Base-by-base conservation (phyloP, 805 yeast species). In the Kodamaea sagamina region DNA sequence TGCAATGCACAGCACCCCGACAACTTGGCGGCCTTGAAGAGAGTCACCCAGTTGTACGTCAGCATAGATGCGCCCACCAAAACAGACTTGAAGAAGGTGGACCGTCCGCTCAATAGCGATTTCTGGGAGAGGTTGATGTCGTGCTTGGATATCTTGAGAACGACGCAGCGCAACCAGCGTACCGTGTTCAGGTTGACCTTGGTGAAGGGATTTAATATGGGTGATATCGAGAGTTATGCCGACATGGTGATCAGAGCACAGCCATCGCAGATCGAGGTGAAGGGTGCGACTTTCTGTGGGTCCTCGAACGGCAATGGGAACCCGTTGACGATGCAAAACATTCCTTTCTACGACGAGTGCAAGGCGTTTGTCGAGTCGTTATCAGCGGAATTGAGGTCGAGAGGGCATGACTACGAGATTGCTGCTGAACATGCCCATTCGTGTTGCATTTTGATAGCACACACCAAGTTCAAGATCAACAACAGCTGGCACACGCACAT, bases 1-100 rank as follows among this genome's bases (percentile, higher is more conserved):
- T 90, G 97, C 67, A 89, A 89, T 60, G 97, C 97, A 6, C 97
- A 89, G 68, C 97, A 89, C 63, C 97, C 97, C 3, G 89, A 84
- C 40, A 86, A 89, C 48, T 71, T 89, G 52, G 79, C 76, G 16
- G 72, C 74, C 2, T 70, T 89, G 56, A 66, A 77, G 22, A 85
- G 83, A 54, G 97, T 89, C 6, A 89, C 97, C 1, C 97, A 89
- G 67, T 71, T 89, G 35, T 89, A 89, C 58, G 96, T 89, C 13
- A 86, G 96, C 36, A 89, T 89, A 53, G 97, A 89, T 70, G 97
- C 97, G 1, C 84, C 96, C n/a, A 85, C 89, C 5, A 88, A 84
- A 58, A 75, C 75, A 17, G 87, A 86, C 49, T 74, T 89, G 59
- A 86, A 87, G 53, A 81, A 79, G 52, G 89, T 89, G 15, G 97